Evolutionary conservation across 108 stramenopile species (phyloP).

Genomic region (Nannochloropsis gaditana): DNA sequence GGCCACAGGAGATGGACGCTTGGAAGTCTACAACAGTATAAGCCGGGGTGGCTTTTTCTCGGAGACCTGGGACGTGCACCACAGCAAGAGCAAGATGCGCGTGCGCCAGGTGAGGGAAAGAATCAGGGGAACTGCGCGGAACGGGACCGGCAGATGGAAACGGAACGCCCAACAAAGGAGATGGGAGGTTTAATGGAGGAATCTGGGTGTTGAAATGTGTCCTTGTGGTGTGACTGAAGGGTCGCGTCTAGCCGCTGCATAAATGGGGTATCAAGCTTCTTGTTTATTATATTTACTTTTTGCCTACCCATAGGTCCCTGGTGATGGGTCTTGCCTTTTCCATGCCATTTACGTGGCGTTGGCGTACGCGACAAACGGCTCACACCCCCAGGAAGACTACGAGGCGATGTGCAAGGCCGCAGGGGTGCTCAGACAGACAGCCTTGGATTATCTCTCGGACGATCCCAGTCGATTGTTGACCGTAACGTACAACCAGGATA

Average conservation of each 20-base stretch:
- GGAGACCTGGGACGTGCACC: constrained; percentile 36
- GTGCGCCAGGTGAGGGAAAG: constrained; percentile 42
- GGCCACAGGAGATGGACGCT: neutral
- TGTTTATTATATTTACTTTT: neutral
- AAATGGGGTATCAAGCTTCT: neutral
- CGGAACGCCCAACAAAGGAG: neutral
- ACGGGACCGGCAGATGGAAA: neutral
- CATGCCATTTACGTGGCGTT: constrained; percentile 50
- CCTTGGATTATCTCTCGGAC: constrained; percentile 45
- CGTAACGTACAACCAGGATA: neutral
- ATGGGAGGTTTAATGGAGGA: neutral
- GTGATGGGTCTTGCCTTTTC: constrained; percentile 57
- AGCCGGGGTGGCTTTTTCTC: constrained; percentile 44
- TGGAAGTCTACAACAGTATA: constrained; percentile 26
- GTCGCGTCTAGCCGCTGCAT: neutral
- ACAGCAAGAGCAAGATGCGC: constrained; percentile 33
- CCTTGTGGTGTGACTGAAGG: neutral
- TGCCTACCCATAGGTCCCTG: constrained; percentile 42
- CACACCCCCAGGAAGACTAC: constrained; percentile 42
- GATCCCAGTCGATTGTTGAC: constrained; percentile 24
- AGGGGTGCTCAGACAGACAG: constrained; percentile 22
- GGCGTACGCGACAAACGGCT: constrained; percentile 42
- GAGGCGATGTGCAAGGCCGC: constrained; percentile 52
- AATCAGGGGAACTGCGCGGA: neutral
- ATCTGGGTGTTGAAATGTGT: neutral